Evolutionary conservation across 1,284 basidiomycete species (phyloP).

Genomic region (Boletus smithii): DNA sequence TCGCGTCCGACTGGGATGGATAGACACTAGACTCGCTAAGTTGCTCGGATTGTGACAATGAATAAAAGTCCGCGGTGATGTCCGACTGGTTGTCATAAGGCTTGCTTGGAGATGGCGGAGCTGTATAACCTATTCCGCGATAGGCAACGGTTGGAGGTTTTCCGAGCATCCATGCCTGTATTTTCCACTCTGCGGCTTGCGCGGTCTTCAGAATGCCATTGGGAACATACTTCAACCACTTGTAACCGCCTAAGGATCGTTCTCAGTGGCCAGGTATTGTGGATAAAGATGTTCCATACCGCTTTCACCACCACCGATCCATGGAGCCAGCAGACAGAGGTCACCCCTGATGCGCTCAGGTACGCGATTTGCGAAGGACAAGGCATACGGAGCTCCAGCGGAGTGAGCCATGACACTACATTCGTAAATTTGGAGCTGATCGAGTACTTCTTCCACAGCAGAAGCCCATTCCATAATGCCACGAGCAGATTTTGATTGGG

Average conservation of each 20-base stretch:
- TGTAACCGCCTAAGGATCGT: constrained; percentile 68
- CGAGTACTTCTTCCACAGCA: constrained; percentile 87
- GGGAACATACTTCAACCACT: constrained; percentile 96
- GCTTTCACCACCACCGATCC: constrained; percentile 87
- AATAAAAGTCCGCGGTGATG: constrained; percentile 23
- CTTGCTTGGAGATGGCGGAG: constrained; percentile 37
- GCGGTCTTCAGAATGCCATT: constrained; percentile 92
- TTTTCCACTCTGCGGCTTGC: constrained; percentile 94
- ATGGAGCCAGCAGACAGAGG: constrained; percentile 90
- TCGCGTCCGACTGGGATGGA: constrained; percentile 38
- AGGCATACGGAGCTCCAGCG: constrained; percentile 93
- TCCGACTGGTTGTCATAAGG: constrained; percentile 22
- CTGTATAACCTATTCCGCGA: constrained; percentile 75
- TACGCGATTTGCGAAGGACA: constrained; percentile 78
- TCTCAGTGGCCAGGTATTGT: constrained; percentile 10
- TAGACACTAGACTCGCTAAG: constrained; percentile 35
- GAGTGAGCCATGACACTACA: constrained; percentile 94
- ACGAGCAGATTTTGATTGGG: constrained; percentile 63
- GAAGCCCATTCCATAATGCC: constrained; percentile 90
- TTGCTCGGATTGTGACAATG: constrained; percentile 29
- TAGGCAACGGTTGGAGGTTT: constrained; percentile 83
- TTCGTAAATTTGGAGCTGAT: constrained; percentile 71
- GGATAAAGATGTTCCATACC: constrained; percentile 47
- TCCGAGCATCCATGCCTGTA: constrained; percentile 94
- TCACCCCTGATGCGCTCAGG: constrained; percentile 79